phyloP scores from a whole-genome alignment of 352 stramenopile species.

The Phytophthora gonapodyides region DNA sequence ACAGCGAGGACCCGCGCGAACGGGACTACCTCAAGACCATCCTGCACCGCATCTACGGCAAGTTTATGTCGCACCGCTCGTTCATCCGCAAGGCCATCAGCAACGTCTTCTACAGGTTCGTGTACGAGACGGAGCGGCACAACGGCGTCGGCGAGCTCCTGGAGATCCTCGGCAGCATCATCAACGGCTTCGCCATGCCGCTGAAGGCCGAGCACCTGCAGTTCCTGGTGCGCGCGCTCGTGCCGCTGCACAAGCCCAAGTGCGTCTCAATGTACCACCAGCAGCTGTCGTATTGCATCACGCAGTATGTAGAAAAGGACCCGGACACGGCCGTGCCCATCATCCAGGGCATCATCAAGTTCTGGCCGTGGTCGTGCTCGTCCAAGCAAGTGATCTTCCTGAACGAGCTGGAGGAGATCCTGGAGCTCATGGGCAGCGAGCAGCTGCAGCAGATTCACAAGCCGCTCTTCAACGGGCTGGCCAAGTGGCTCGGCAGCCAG shows the following conservation, averaged over 20 bases:
- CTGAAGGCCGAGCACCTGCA: conserved; percentile 98
- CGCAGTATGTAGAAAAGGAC: conserved; percentile 99
- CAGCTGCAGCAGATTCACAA: conserved; percentile 81
- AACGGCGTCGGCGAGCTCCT: conserved; percentile 97
- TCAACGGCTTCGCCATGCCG: conserved; percentile 99
- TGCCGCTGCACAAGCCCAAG: conserved; percentile 98
- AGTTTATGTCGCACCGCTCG: conserved; percentile 98
- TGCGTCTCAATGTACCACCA: conserved; percentile 98
- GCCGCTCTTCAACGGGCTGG: conserved; percentile 76
- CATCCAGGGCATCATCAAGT: conserved; percentile 94
- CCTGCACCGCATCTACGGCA: conserved; percentile 99
- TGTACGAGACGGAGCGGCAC: conserved; percentile 98
- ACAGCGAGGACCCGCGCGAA: conserved; percentile 97
- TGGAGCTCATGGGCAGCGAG: conserved; percentile 94
- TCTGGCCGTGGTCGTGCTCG: conserved; percentile 95
- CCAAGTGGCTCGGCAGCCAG: conserved; percentile 92
- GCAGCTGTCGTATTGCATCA: conserved; percentile 99
- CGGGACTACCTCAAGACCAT: conserved; percentile 99
- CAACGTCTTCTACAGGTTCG: conserved; percentile 98
- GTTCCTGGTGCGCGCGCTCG: conserved; percentile 95
- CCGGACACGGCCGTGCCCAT: conserved; percentile 96
- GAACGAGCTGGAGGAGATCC: conserved; percentile 98
- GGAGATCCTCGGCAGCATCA: conserved; percentile 98
- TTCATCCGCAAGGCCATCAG: conserved; percentile 98
- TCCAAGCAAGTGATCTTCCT: conserved; percentile 97